Evolutionary conservation across 2,329 filamentous ascomycete genomes (phyloP), one percentile per base, ranked within the genome.

Genomic region (Beauveria brongniartii): DNA sequence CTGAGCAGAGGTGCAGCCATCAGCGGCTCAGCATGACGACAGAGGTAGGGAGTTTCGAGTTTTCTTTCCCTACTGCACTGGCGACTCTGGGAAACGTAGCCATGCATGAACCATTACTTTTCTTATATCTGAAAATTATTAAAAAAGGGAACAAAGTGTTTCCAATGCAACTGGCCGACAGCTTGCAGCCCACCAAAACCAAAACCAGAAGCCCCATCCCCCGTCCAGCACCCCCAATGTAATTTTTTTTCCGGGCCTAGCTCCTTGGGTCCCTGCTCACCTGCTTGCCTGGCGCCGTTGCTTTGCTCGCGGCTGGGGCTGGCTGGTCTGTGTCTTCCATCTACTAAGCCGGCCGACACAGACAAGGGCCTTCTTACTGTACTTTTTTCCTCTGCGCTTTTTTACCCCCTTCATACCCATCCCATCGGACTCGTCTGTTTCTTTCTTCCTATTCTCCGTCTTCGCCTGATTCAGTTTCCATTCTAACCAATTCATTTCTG

Each of bases 381-480:
- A 7, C 30, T 40, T 34, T 59, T 54, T 61, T 61, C 53, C 51
- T 61, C 62, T 64, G 62, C 61, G 63, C 59, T 64, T 64, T 68
- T 64, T 64, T 64, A 56, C 58, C 59, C 63, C 54, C 58, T 60
- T 62, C 62, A 40, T 24, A 59, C 55, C 50, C 41, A 59, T 62
- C 43, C 59, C 59, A 64, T 65, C 65, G 63, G 62, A 65, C 64
- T 62, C 72, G 65, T 66, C 66, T 62, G 61, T 62, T 62, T 67
- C 66, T 67, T 69, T 70, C 64, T 66, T 59, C 20, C 14, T 65
- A 60, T 66, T 65, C 71, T 70, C 71, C 63, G 66, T 68, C 69
- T 20, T 55, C 24, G 54, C 54, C 41, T 47, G 54, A 56, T 59
- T 59, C 61, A 62, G 52, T 62, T 62, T 64, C 62, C n/a, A 61